Conservation (phyloP, 2,329 filamentous ascomycete species). For the Fusarium torulosum region DNA sequence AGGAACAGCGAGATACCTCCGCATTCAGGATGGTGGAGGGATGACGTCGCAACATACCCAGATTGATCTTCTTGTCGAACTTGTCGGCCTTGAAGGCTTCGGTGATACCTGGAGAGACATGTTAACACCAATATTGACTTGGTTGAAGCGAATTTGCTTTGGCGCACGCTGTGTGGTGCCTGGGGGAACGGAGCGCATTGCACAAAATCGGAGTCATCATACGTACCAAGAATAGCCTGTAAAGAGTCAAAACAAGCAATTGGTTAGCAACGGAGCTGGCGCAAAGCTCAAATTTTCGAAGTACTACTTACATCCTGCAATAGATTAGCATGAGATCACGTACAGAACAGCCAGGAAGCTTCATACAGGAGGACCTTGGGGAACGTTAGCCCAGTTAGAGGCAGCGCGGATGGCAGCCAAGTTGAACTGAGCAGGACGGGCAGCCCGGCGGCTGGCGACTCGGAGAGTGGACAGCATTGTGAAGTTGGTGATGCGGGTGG, state of each 20-base stretch:
- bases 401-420: constrained; percentile 64
- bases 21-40: constrained; percentile 13
- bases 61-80: constrained; percentile 96
- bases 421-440: constrained; percentile 56
- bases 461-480: constrained; percentile 70
- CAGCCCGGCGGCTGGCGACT: constrained; percentile 64
- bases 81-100: constrained; percentile 99
- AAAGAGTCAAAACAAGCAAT: constrained; percentile 31
- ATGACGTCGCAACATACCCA: constrained; percentile 69
- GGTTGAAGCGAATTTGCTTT: constrained; percentile 28
- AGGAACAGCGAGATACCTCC: constrained; percentile 31
- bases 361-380: constrained; percentile 93
- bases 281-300: constrained; percentile 15
- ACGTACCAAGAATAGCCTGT: constrained; percentile 81
- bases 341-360: constrained; percentile 22
- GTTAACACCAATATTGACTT: constrained; percentile 42
- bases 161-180: constrained; percentile 13
- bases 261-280: constrained; percentile 41
- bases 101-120: constrained; percentile 76
- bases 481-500: constrained; percentile 34
- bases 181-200: constrained; percentile 32
- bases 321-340: constrained; percentile 36
- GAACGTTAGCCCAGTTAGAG: constrained; percentile 91
- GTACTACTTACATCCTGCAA: constrained; percentile 55
- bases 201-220: constrained; percentile 36